Evolutionary conservation across 2,329 filamentous ascomycete species (phyloP), one percentile per base, ranked within the genome.

Genomic region (Fusarium cicatricum): DNA sequence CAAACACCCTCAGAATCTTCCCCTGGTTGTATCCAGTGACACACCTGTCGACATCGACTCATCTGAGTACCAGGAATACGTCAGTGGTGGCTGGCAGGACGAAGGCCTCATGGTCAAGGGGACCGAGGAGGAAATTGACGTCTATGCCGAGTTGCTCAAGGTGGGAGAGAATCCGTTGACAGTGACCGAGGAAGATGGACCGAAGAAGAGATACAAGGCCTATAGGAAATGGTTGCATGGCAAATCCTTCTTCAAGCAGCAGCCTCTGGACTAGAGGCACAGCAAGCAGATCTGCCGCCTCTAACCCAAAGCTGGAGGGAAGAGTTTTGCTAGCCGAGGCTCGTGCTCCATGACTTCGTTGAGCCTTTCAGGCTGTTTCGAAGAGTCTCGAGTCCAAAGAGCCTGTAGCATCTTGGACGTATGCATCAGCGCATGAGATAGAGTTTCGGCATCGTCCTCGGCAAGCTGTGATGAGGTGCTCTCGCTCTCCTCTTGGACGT

Each of bases 191-290:
- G 93, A 96, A 69, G 95, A 98, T 73, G 83, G 87, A 39, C 83
- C 84, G 34, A 98, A 96, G 83, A 97, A 98, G 82, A 82, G 95
- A 66, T 99, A 99, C 75, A 98, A 97, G 77, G 91, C 93, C 10
- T 99, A 99, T 76, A 81, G 89, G 69, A 96, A 97, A 76, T 99
- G 95, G 94, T 80, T 99, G 70, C 85, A 88, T 59, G 94, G 94
- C 15, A 98, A 97, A 79, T 97, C 92, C 68, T 83, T 98, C 69
- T 98, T 98, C 74, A 98, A 98, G 77, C 93, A 97, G 80, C 86
- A 89, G 74, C 86, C 88, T 39, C 80, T 85, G 46, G 83, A 85
- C 60, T 85, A 77, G 76, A 48, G 43, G 12, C 31, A 10, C 37
- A 21, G 36, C 14, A 38, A 41, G 21, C 16, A 17, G 12, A 23